Conservation (phyloP, 129 eudicot genomes). For the Lactuca saligna region DNA sequence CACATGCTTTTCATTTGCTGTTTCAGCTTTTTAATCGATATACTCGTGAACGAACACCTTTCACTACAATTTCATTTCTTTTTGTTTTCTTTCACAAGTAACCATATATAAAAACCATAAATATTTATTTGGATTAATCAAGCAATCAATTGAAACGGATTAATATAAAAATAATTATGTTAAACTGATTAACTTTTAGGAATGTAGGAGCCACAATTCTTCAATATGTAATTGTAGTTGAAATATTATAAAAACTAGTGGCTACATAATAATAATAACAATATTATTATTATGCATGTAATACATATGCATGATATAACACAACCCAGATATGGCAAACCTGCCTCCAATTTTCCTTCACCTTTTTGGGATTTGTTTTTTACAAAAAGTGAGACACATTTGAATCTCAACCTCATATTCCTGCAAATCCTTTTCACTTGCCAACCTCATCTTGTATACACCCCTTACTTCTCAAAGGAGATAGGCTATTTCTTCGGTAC, state of each 20-base stretch:
- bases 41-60: conserved; percentile 12
- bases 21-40: background rate
- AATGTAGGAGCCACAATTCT: too few relatives aligned
- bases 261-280: too few relatives aligned
- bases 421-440: background rate
- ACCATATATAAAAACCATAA: too few relatives aligned
- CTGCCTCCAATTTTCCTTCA: background rate
- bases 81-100: background rate
- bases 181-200: background rate
- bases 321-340: background rate
- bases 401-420: background rate
- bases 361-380: background rate
- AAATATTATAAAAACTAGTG: background rate
- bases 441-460: background rate
- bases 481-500: background rate
- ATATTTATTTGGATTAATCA: too few relatives aligned
- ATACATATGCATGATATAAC: background rate
- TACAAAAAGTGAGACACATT: background rate
- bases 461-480: background rate
- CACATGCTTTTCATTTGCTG: conserved; percentile 12
- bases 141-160: background rate
- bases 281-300: background rate
- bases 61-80: background rate
- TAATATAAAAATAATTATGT: background rate
- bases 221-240: background rate